Percentiles rank a stretch among this genome's conserved stretches.
These are phyloP conservation scores for Trichomonas vaginalis DNA, from an alignment of 208 protist genomes.

Conservation along the genomic window DNA sequence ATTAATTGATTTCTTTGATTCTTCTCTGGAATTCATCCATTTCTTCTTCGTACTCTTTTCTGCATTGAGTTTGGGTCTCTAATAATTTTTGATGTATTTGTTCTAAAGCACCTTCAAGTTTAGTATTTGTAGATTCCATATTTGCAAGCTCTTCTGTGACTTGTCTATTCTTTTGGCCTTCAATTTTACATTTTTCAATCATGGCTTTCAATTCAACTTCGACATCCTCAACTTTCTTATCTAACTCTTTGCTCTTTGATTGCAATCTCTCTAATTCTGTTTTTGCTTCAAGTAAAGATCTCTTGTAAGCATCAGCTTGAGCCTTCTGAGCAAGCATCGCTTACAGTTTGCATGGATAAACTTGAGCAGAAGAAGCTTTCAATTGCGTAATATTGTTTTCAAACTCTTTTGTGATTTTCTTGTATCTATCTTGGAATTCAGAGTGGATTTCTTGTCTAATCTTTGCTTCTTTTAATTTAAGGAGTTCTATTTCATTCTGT, in stretches of 20 bases:
- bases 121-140: neutral
- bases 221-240: neutral
- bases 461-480: neutral
- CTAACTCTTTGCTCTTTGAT: neutral
- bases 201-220: neutral
- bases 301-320: neutral
- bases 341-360: neutral
- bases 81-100: neutral
- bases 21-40: neutral
- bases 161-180: neutral
- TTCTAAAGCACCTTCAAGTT: neutral
- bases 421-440: neutral
- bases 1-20: neutral
- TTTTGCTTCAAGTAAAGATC: neutral
- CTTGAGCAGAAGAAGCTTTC: neutral
- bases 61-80: neutral
- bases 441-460: slow-evolving; percentile 3
- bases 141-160: neutral
- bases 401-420: neutral
- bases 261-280: neutral
- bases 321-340: neutral
- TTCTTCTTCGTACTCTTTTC: neutral
- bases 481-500: neutral
- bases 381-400: neutral
- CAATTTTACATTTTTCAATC: neutral